Evolutionary conservation across 208 protist genomes (phyloP), one percentile per base, ranked within the genome.

Genomic region (Phytomonas francai): DNA sequence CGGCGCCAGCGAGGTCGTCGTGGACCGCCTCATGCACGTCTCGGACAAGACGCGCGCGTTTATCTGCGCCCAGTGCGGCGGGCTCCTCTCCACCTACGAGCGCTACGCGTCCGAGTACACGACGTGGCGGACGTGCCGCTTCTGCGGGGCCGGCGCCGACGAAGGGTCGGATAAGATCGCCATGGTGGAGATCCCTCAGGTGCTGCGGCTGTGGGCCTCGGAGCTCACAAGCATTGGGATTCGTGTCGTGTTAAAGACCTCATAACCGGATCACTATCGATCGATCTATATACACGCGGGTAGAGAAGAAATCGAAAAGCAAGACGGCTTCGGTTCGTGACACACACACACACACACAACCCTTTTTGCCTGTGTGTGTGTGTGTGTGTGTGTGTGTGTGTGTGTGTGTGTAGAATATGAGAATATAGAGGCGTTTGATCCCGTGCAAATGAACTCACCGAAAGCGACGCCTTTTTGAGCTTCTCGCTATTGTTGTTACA

Each of bases 1-100:
- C 81, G 99, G 99, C 62, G 85, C 94, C 14, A 91, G 97, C n/a
- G 98, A 98, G 79, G 85, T 99, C n/a, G 83, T 99, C 2, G 82
- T 99, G 39, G 99, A 99, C 74, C 93, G 99, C 42, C 87, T 99
- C 4, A 73, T 99, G 72, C 86, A 92, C 70, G 88, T 93, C 31
- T 96, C 90, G 0, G 92, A 97, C 74, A 92, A 96, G 75, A 93
- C 88, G 14, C 84, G 85, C 64, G 88, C 87, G 7, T 93, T 90
- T 58, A 81, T 94, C 29, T 94, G 91, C 76, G 80, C 83, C 7
- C 59, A 81, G 61, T 94, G 88, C 63, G 88, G 88, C 34, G 81
- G 84, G 7, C 67, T 97, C 28, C 80, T 97, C 22, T 93, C 88
- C 39, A 93, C 94, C 45, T 92, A 89, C 69, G 91, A 97, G 78